phyloP scores from a whole-genome alignment of 495 filamentous ascomycete genomes.

The Penicillium maclennaniae region DNA sequence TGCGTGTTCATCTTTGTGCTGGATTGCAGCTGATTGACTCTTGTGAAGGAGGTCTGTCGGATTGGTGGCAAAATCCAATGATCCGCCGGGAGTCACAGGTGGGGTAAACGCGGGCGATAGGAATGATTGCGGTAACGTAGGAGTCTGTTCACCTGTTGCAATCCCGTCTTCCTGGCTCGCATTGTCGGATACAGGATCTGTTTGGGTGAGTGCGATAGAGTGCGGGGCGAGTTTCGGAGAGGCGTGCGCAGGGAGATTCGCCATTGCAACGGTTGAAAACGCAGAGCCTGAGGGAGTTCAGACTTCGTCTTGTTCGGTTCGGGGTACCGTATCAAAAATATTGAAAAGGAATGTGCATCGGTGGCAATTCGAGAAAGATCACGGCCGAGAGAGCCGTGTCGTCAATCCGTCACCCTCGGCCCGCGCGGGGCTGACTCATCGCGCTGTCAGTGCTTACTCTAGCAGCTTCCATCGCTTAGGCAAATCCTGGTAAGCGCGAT shows the following conservation, averaged over 20 bases:
- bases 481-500: slow-evolving; percentile 9
- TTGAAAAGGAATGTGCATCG: slow-evolving; percentile 3
- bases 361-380: slow-evolving; percentile 1
- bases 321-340: background rate
- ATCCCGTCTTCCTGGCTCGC: slow-evolving; percentile 21
- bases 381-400: slow-evolving; percentile 9
- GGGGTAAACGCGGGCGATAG: slow-evolving; percentile 78
- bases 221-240: slow-evolving; percentile 49
- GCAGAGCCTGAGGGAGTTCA: slow-evolving; percentile 5
- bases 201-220: slow-evolving; percentile 18
- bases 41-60: slow-evolving; percentile 39
- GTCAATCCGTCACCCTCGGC: slow-evolving; percentile 18
- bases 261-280: slow-evolving; percentile 34
- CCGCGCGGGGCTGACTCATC: slow-evolving; percentile 25
- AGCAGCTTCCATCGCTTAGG: slow-evolving; percentile 21
- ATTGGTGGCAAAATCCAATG: slow-evolving; percentile 38
- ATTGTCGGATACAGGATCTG: slow-evolving; percentile 20
- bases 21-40: slow-evolving; percentile 22
- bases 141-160: slow-evolving; percentile 27
- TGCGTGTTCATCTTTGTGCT: slow-evolving; percentile 37
- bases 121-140: slow-evolving; percentile 49
- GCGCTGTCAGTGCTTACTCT: slow-evolving; percentile 25
- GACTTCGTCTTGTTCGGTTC: background rate
- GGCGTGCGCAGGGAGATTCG: slow-evolving; percentile 48
- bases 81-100: slow-evolving; percentile 66